Evolutionary conservation across 2,329 filamentous ascomycete species (phyloP).

Genomic region (Paracoccidioides lutzii): DNA sequence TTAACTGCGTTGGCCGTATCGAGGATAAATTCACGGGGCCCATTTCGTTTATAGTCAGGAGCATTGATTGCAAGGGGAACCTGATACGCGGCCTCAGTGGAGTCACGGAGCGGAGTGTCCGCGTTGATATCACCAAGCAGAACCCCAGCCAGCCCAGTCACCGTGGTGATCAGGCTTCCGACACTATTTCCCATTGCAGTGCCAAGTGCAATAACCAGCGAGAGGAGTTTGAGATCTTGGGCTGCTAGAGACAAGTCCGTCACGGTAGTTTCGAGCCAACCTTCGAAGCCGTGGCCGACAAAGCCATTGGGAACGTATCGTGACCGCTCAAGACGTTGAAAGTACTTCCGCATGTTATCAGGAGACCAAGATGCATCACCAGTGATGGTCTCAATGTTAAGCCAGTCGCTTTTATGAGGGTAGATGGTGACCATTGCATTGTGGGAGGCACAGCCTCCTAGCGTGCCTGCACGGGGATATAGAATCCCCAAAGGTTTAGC

Average conservation of each 20-base stretch:
- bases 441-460: conserved; percentile 49
- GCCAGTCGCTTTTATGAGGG: conserved; percentile 47
- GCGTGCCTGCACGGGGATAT: conserved; percentile 44
- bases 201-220: conserved; percentile 39
- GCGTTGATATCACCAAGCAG: conserved; percentile 42
- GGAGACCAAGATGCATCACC: conserved; percentile 47
- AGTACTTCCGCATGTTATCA: conserved; percentile 45
- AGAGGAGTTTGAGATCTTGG: conserved; percentile 42
- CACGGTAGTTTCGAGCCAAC: conserved; percentile 43
- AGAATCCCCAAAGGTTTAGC: conserved; percentile 40
- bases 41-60: conserved; percentile 37
- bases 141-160: conserved; percentile 33
- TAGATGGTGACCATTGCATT: conserved; percentile 48
- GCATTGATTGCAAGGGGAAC: conserved; percentile 44
- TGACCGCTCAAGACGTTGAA: conserved; percentile 41
- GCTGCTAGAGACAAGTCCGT: conserved; percentile 41
- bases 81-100: conserved; percentile 40
- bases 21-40: conserved; percentile 45
- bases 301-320: conserved; percentile 34
- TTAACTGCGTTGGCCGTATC: conserved; percentile 38
- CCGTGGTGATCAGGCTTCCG: conserved; percentile 28
- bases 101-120: conserved; percentile 34
- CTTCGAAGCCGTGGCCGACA: conserved; percentile 43
- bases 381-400: conserved; percentile 42
- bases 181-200: conserved; percentile 37